Evolutionary conservation across 1,284 basidiomycete species (phyloP), one percentile per base, ranked within the genome.

Genomic region (Ganoderma resinaceum): DNA sequence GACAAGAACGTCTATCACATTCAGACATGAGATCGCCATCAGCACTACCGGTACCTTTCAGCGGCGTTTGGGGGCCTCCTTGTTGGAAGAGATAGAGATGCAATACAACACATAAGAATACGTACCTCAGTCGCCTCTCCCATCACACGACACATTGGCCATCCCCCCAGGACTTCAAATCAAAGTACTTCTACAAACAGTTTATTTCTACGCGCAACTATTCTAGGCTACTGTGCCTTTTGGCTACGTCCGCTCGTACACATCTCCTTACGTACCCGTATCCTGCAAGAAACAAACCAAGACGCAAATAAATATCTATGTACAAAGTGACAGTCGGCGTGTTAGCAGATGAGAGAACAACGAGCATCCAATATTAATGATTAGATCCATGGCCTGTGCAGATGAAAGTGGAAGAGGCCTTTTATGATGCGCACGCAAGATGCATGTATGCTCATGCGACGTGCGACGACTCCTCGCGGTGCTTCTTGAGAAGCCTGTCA

Each of bases 401-500:
- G 23, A 26, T 49, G 55, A 40, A 33, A 20, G 7, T 37, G 33
- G 55, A 8, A 20, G 20, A 63, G 67, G 65, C 71, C 65, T 72
- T 72, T 72, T 72, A 66, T 63, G 62, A 49, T 16, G 31, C 49
- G 52, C 9, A 55, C 31, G 62, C 49, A 37, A 57, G 61, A 49
- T 60, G 26, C 55, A 37, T 70, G 42, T 62, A 37, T 43, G 46
- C 23, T 23, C 49, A 63, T 37, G 72, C 71, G 46, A 74, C 66
- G 62, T 67, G 67, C 40, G 70, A 53, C 20, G 66, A 63, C 67
- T 74, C 74, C 58, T 88, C 86, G 62, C 90, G 87, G 81, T 95
- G 93, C 82, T 87, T 86, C 81, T 86, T 87, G 74, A 97, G 86
- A 18, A 97, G 84, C 68, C 90, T 86, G 80, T 97, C 95, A 55